A percentile compares a stretch with the other conserved stretches of the same genome.
These are phyloP conservation scores for Eragrostis curvula DNA, from an alignment of 176 grass and related monocot genomes.

Conservation along the genomic window DNA sequence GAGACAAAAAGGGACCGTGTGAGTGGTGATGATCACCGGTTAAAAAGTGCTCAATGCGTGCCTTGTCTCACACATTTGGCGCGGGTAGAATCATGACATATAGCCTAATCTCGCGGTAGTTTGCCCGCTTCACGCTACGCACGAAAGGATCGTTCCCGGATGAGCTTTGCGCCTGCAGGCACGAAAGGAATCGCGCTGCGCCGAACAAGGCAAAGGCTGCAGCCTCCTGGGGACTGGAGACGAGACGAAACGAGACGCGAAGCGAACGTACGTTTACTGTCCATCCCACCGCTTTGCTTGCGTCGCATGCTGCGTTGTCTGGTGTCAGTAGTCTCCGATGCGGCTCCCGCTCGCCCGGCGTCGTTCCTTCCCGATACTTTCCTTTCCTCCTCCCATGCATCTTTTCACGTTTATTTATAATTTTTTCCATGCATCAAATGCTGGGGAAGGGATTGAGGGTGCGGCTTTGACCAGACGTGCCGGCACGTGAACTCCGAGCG, in stretches of 20 bases:
- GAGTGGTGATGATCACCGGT: too few species aligned
- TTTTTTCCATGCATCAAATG: background rate
- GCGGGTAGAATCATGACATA: too few species aligned
- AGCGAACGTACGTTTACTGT: background rate
- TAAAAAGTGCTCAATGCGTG: too few species aligned
- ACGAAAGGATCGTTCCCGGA: too few species aligned
- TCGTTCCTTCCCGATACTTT: background rate
- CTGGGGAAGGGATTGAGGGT: background rate
- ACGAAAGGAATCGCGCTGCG: conserved; percentile 10
- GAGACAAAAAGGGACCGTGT: too few species aligned
- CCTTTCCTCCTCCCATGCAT: background rate
- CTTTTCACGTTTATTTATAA: background rate
- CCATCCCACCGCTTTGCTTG: background rate
- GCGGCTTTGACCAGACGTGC: background rate
- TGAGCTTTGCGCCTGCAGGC: background rate
- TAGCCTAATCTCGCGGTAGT: too few species aligned
- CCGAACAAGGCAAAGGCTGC: background rate
- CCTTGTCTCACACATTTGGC: too few species aligned
- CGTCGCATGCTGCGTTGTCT: background rate
- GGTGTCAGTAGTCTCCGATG: background rate
- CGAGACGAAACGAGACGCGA: background rate
- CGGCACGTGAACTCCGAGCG: background rate
- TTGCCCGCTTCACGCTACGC: too few species aligned
- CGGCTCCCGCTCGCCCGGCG: background rate
- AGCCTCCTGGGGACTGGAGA: background rate